Evolutionary conservation across 2,329 filamentous ascomycete species (phyloP), one percentile per base, ranked within the genome.

Genomic region (Monilinia fructicola): DNA sequence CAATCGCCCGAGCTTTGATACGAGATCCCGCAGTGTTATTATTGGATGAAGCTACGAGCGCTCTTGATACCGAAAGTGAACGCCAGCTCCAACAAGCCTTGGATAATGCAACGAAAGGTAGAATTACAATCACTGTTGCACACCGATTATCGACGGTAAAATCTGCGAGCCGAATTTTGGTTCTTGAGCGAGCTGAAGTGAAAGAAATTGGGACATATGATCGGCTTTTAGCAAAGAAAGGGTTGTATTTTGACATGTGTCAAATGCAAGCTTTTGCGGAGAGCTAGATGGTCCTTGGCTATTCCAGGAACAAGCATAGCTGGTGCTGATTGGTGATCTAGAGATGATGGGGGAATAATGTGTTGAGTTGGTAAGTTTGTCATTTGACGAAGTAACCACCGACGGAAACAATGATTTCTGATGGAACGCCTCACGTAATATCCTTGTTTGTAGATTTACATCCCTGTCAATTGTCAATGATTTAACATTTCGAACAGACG

Each of bases 41-140:
- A 3, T 28, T 54, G 35, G 48, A 63, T 21, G 50, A 54, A 63
- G n/a, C 35, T 18, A 54, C 60, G 10, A 31, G 23, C 35, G 18
- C 60, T 16, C 26, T 63, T 14, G 60, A 63, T 40, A 46, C n/a
- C 10, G 35, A 35, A 9, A 50, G 50, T 23, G 23, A 61, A 50
- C 23, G 23, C 12, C 48, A 21, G 31, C n/a, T 63, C 1, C 48
- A 63, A 42, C 14, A 44, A 38, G 48, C 46, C 10, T 28, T 54
- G 42, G 11, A 63, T 5, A 26, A 26, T n/a, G 48, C 35, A 11
- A 42, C 21, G 23, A 63, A 21, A 40, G 60, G 12, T 28, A 16
- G 31, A n/a, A 28, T 23, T 11, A 63, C 48, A 18, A 63, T 54
- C 11, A 53, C 28, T 10, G 42, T 62, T n/a, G 58, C 58, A 23